Percentiles rank a stretch among this genome's conserved stretches.
Evolutionary conservation across 495 filamentous ascomycete species (phyloP).

Genomic region (Halenospora varia): DNA sequence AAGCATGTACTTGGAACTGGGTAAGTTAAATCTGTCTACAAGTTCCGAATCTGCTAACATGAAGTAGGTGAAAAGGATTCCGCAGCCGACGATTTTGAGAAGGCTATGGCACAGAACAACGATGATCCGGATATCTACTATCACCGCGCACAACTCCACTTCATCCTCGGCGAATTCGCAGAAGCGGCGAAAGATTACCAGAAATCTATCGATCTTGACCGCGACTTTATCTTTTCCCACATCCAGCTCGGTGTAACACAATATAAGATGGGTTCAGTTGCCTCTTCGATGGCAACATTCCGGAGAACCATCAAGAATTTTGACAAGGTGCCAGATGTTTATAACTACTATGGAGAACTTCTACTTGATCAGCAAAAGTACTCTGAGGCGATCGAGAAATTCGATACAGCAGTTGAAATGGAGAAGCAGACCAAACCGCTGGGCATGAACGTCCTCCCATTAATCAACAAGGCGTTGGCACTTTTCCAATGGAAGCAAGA

Average conservation of each 20-base stretch:
- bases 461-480: conserved; percentile 98
- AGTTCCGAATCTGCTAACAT: conserved; percentile 22
- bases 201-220: conserved; percentile 95
- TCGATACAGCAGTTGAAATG: conserved; percentile 96
- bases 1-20: conserved; percentile 95
- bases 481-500: conserved; percentile 98
- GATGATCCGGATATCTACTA: conserved; percentile 98
- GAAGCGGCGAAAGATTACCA: conserved; percentile 98
- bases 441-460: conserved; percentile 92
- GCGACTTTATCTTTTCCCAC: conserved; percentile 96
- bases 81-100: conserved; percentile 82
- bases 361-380: conserved; percentile 95
- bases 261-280: conserved; percentile 99
- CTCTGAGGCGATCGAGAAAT: conserved; percentile 94
- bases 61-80: conserved; percentile 73
- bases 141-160: conserved; percentile 97
- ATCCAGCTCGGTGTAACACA: conserved; percentile 99
- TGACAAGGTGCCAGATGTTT: conserved; percentile 91
- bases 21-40: conserved; percentile 42
- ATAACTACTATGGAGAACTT: conserved; percentile 99
- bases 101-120: conserved; percentile 78
- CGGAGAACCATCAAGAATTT: conserved; percentile 97
- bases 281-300: conserved; percentile 98
- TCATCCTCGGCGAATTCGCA: conserved; percentile 90
- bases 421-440: conserved; percentile 90